Evolutionary conservation across 257 asterid species (phyloP), one percentile per base, ranked within the genome.

Genomic region (Fraxinus quadrangulata): DNA sequence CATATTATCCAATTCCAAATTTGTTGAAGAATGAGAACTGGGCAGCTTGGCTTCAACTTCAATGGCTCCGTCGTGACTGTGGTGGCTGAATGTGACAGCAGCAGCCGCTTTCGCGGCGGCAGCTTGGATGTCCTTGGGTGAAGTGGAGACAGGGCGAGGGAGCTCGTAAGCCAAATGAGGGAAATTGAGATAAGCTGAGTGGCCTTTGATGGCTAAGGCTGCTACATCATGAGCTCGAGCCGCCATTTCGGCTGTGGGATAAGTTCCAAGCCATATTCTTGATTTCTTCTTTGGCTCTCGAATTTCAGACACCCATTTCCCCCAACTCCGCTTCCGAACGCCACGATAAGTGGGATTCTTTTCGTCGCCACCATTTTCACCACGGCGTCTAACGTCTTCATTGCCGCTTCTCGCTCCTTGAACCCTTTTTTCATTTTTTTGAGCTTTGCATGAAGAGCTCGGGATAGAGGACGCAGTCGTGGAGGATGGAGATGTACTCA

Each of bases 221-320:
- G 89, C 92, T 77, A 86, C 92, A 68, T 88, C 92, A 28, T 88
- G 90, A 0, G 92, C 92, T 30, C 90, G 88, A 80, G 90, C 92
- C 23, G 92, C 92, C 92, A 88, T 88, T 74, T 88, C 89, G 16
- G 92, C 89, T 8, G 90, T 88, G 2, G 86, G 79, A 47, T 86
- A 88, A 2, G 90, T 86, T 47, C 92, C 92, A 56, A 88, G 87
- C 92, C 92, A 88, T 84, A 88, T 88, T 78, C 92, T 81, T 39
- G 92, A 88, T 85, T 88, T 88, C 78, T 88, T 88, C 61, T 66
- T 83, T 17, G 92, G 92, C 82, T 86, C 89, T 0, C 92, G 89
- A 40, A 88, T 88, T 66, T 88, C 90, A 34, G 89, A 81, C 23
- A 88, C 92, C 92, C 92, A 88, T 81, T 84, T 84, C 0, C 92